Percentiles rank a stretch among this genome's conserved stretches.
Evolutionary conservation across 2,329 filamentous ascomycete species (phyloP).

Genomic region (Drechslerella dactyloides): DNA sequence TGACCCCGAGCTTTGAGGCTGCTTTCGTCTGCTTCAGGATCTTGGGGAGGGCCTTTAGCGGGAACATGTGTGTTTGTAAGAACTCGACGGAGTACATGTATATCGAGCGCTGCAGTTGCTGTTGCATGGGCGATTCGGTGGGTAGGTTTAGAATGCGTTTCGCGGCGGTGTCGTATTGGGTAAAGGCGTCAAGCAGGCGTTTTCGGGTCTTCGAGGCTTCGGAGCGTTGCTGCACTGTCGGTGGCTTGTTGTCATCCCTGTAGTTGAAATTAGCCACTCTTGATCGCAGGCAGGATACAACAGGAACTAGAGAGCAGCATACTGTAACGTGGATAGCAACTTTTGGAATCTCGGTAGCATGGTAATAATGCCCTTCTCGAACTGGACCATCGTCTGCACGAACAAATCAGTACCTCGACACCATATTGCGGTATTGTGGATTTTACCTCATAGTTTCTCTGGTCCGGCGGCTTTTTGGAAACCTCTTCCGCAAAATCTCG

Average conservation of each 20-base stretch:
- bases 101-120: constrained; percentile 77
- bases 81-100: constrained; percentile 83
- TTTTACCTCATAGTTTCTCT: constrained; percentile 71
- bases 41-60: constrained; percentile 75
- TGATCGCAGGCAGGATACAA: not conserved
- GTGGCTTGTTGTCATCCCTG: constrained; percentile 57
- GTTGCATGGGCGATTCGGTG: constrained; percentile 73
- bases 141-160: constrained; percentile 80
- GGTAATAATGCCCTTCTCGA: constrained; percentile 82
- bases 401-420: constrained; percentile 3
- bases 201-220: constrained; percentile 91
- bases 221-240: constrained; percentile 72
- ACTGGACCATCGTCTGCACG: constrained; percentile 75
- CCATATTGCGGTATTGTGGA: not conserved
- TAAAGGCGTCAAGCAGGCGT: constrained; percentile 83
- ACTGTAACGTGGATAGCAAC: constrained; percentile 73
- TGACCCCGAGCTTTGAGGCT: constrained; percentile 5
- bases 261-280: not conserved
- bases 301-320: constrained; percentile 6
- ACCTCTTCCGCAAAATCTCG: constrained; percentile 78
- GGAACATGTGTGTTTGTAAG: constrained; percentile 87
- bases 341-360: constrained; percentile 85
- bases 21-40: constrained; percentile 63
- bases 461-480: constrained; percentile 71
- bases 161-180: constrained; percentile 83